Conservation (phyloP, 2,329 filamentous ascomycete species). For the Fusarium chuoi region DNA sequence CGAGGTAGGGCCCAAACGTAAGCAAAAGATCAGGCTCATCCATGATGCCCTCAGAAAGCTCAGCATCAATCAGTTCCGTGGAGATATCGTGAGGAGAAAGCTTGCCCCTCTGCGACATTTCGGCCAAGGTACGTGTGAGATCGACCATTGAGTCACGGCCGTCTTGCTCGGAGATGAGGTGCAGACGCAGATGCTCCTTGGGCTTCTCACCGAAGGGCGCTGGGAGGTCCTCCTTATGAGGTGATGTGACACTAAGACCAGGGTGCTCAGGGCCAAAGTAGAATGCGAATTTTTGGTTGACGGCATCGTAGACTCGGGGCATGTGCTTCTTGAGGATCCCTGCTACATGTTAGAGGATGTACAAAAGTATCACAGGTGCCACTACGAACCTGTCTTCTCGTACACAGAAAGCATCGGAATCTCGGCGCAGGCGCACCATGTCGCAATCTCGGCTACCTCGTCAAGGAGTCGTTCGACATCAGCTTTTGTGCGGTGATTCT, state of each 20-base stretch:
- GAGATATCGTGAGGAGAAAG: conserved; percentile 84
- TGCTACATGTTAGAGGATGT: conserved; percentile 49
- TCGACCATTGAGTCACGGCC: conserved; percentile 95
- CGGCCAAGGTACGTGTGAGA: conserved; percentile 89
- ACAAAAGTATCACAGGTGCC: not conserved
- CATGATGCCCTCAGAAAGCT: conserved; percentile 83
- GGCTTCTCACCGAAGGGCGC: conserved; percentile 45
- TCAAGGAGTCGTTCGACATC: conserved; percentile 87
- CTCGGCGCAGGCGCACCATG: conserved; percentile 91
- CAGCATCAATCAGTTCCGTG: conserved; percentile 86
- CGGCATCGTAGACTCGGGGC: conserved; percentile 81
- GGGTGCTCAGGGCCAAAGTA: conserved; percentile 87
- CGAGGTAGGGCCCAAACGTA: conserved; percentile 84
- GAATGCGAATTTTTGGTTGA: conserved; percentile 81
- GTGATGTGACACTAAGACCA: conserved; percentile 67
- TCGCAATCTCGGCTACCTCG: conserved; percentile 89
- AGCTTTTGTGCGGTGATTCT: conserved; percentile 74
- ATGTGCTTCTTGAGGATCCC: conserved; percentile 91
- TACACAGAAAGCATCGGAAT: conserved; percentile 91
- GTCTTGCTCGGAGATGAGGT: conserved; percentile 88
- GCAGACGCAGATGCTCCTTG: conserved; percentile 64
- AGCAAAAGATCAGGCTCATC: conserved; percentile 90
- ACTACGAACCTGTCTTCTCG: conserved; percentile 79
- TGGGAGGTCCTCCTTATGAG: conserved; percentile 54
- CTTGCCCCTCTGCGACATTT: conserved; percentile 94